phyloP scores from a whole-genome alignment of 192 early-diverging fungal species.

The Martensiomyces pterosporus region DNA sequence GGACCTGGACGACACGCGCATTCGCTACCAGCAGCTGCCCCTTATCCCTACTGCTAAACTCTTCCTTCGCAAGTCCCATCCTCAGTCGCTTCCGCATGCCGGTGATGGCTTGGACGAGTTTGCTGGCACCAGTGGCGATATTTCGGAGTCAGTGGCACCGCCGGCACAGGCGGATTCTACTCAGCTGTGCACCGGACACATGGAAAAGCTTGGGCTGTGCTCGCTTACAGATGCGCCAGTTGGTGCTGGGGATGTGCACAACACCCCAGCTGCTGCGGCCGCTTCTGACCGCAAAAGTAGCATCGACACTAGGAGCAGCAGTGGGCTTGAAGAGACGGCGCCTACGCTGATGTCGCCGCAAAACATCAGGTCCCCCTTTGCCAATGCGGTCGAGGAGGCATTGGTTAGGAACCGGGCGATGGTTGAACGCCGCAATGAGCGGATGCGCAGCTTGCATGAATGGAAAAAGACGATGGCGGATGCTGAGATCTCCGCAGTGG shows the following conservation, averaged over 20 bases:
- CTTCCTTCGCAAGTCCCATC: no score
- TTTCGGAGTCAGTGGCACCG: no score
- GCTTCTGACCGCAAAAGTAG: no score
- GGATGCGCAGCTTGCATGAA: slow-evolving; percentile 11
- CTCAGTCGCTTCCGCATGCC: not conserved
- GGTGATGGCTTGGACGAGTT: no score
- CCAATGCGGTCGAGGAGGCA: slow-evolving; percentile 31
- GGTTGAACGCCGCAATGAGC: slow-evolving; percentile 12
- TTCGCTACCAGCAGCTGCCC: no score
- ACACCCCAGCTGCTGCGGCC: no score
- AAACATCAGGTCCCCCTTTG: slow-evolving; percentile 24
- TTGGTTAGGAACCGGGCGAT: slow-evolving; percentile 12
- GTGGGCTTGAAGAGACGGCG: no score
- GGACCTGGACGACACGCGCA: no score
- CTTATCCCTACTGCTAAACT: not conserved
- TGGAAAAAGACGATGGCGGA: slow-evolving; percentile 7
- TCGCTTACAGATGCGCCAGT: not conserved
- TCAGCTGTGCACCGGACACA: not conserved
- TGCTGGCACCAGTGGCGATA: no score
- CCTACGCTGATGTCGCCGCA: slow-evolving; percentile 1
- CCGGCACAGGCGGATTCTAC: not conserved
- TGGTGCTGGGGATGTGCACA: no score
- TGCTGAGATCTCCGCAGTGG: no score
- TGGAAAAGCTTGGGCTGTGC: not conserved
- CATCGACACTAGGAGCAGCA: not conserved